Conservation (phyloP, 305 asterid genomes). For the Fraxinus greggii region DNA sequence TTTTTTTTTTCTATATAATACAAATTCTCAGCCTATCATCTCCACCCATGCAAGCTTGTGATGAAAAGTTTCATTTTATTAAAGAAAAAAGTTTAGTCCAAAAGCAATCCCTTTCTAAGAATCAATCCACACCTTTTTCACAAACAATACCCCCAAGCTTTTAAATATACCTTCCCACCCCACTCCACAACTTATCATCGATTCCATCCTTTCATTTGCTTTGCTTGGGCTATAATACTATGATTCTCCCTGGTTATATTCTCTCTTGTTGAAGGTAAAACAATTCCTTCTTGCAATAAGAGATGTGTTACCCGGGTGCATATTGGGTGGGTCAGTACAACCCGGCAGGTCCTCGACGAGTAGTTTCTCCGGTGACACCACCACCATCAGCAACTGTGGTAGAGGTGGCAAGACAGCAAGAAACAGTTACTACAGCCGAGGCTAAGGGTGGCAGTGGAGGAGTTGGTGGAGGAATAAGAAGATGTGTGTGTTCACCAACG, state of each 20-base stretch:
- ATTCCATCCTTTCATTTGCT: slow-evolving; percentile 24
- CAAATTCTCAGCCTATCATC: neutral
- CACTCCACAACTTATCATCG: slow-evolving; percentile 20
- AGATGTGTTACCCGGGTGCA: slow-evolving; percentile 57
- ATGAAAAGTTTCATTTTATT: neutral
- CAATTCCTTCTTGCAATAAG: slow-evolving; percentile 13
- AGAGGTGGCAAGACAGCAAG: slow-evolving; percentile 31
- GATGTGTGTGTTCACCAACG: slow-evolving; percentile 82
- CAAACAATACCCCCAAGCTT: slow-evolving; percentile 32
- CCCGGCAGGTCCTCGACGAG: slow-evolving; percentile 7
- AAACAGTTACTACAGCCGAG: slow-evolving; percentile 10
- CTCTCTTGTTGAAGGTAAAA: slow-evolving; percentile 23
- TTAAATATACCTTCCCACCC: slow-evolving; percentile 1
- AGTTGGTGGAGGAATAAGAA: slow-evolving; percentile 23
- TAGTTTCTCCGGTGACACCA: slow-evolving; percentile 13
- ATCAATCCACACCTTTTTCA: slow-evolving; percentile 31
- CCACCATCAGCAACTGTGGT: slow-evolving; percentile 22
- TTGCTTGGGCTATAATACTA: slow-evolving; percentile 26
- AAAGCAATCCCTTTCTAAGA: slow-evolving; percentile 42
- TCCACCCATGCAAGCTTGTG: neutral
- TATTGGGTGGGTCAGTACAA: slow-evolving; percentile 24
- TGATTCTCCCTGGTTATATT: slow-evolving; percentile 26
- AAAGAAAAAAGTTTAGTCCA: slow-evolving; percentile 18
- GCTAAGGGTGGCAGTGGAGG: slow-evolving; percentile 20
- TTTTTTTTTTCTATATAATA: too few relatives aligned